Conservation (phyloP, 352 stramenopile species). For the Elongisporangium anandrum region DNA sequence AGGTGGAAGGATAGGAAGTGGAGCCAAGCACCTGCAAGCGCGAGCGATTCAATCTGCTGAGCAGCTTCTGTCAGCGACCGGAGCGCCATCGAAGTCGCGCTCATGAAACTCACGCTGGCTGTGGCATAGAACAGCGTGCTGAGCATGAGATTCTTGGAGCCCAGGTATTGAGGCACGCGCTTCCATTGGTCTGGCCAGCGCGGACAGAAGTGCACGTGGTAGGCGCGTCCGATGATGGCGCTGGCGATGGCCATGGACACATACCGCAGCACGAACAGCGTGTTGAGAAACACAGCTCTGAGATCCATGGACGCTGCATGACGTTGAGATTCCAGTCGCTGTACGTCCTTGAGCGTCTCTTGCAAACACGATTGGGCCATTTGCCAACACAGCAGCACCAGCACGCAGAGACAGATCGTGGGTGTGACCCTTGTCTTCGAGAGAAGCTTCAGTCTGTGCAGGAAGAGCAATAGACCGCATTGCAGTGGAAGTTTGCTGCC, state of each 20-base stretch:
- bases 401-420: slow-evolving; percentile 38
- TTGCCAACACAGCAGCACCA: slow-evolving; percentile 39
- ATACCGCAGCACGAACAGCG: slow-evolving; percentile 42
- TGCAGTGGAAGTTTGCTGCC: slow-evolving; percentile 43
- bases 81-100: slow-evolving; percentile 22
- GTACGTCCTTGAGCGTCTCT: slow-evolving; percentile 16
- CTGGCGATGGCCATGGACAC: slow-evolving; percentile 23
- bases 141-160: slow-evolving; percentile 58
- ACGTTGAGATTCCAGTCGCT: not conserved
- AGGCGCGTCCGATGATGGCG: slow-evolving; percentile 31
- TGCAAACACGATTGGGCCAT: slow-evolving; percentile 42
- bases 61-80: slow-evolving; percentile 48
- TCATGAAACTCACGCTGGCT: slow-evolving; percentile 32
- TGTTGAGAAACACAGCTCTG: slow-evolving; percentile 32
- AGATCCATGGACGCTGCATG: not conserved
- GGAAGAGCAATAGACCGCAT: slow-evolving; percentile 39
- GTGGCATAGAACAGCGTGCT: slow-evolving; percentile 48
- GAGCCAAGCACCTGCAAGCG: slow-evolving; percentile 31
- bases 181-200: slow-evolving; percentile 42
- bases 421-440: slow-evolving; percentile 24
- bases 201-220: slow-evolving; percentile 47
- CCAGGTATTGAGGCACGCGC: slow-evolving; percentile 45
- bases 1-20: slow-evolving; percentile 36
- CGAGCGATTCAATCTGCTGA: slow-evolving; percentile 38
- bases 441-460: slow-evolving; percentile 26